Conservation (phyloP, 164 flowering plant genomes). For the Platanus orientalis region DNA sequence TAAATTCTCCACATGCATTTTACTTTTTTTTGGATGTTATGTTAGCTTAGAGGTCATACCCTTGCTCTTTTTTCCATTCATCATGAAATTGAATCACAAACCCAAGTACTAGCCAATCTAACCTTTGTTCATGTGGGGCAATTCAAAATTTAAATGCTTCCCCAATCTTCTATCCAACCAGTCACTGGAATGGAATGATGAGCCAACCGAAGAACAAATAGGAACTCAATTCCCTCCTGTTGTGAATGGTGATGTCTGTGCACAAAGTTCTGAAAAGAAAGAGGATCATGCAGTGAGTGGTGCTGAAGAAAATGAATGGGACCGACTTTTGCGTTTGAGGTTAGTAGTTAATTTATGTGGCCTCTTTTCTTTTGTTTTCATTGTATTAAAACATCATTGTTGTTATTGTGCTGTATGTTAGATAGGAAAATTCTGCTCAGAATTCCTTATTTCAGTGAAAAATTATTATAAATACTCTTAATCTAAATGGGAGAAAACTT, state of each 20-base stretch:
- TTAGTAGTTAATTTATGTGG: conserved; percentile 24
- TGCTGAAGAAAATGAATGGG: conserved; percentile 98
- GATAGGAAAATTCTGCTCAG: neutral
- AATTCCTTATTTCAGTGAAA: neutral
- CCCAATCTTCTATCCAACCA: conserved; percentile 22
- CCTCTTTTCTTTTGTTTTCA: neutral
- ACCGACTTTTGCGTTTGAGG: conserved; percentile 86
- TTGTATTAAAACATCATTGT: neutral
- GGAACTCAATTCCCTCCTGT: conserved; percentile 45
- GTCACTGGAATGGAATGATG: conserved; percentile 97
- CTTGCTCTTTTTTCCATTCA: neutral
- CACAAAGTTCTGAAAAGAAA: conserved; percentile 53
- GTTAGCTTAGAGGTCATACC: neutral
- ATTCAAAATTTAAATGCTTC: conserved; percentile 4
- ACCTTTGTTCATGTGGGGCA: neutral
- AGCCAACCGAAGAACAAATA: conserved; percentile 66
- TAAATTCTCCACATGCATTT: neutral
- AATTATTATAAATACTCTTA: neutral
- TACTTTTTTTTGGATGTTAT: neutral
- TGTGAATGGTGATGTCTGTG: conserved; percentile 38
- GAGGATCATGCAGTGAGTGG: conserved; percentile 37
- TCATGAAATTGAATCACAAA: neutral
- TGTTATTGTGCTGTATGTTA: neutral
- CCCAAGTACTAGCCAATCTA: neutral
- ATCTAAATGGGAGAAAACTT: too few species aligned